Evolutionary conservation across 495 filamentous ascomycete species (phyloP), one percentile per base, ranked within the genome.

Genomic region (Bryoglossum gracile): DNA sequence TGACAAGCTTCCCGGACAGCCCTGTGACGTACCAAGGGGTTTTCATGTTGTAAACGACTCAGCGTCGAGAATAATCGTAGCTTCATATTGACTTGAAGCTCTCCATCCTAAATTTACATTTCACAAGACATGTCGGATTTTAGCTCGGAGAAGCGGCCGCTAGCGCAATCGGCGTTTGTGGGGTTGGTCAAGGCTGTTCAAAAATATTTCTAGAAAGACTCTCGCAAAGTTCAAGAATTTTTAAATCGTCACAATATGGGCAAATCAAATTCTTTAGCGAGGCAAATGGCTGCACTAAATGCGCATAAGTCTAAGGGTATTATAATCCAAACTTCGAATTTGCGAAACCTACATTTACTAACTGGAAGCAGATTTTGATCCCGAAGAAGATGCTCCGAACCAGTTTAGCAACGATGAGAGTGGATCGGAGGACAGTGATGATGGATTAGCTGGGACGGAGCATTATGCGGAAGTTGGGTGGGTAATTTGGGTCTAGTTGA

Each of bases 401-500:
- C 39, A 63, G 25, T 69, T 67, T 8, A 72, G 60, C 10, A 53
- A 52, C 42, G 62, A 67, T 40, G 70, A 70, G 18, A 82, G 75
- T 54, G 77, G 74, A 23, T 77, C 75, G 16, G 81, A 80, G 13
- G 68, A 65, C 4, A 69, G 68, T 30, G 72, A 62, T 21, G 64
- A 81, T 55, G 73, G 74, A 10, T 65, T 64, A 59, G 74, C 52
- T 64, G 80, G 60, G 16, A 80, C 88, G 13, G 91, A 92, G 53
- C 91, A 98, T 58, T 98, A 98, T 62, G 74, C 82, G 19, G 65
- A 76, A 47, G 85, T 95, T 58, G 83, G 84, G 84, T 90, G 74
- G 34, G 68, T 63, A 17, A 2, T 16, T 35, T 18, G 22, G 3
- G 4, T 32, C 9, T 2, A 28, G 21, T 36, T 51, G 42, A 14